These are phyloP conservation scores for Rhodotorula sp. DNA, from an alignment of 1,284 basidiomycete species.

Conservation along the genomic window DNA sequence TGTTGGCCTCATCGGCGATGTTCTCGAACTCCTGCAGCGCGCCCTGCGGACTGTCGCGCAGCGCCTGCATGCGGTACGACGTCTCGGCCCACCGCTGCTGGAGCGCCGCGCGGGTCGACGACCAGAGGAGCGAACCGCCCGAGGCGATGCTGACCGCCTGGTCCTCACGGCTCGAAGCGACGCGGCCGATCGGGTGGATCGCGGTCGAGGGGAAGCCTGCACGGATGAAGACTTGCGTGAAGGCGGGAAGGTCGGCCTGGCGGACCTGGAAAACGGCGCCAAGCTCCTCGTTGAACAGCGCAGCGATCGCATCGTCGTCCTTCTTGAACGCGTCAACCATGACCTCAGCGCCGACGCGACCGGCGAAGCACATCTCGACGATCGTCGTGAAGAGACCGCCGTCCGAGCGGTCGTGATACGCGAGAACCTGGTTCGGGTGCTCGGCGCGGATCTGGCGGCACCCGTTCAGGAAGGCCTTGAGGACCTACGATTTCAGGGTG, in stretches of 20 bases:
- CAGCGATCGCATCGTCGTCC: conserved; percentile 62
- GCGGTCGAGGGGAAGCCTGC: conserved; percentile 71
- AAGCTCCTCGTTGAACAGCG: conserved; percentile 94
- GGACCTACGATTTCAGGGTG: not conserved
- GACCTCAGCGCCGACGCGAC: conserved; percentile 73
- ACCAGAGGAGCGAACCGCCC: conserved; percentile 63
- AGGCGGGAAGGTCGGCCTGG: conserved; percentile 56
- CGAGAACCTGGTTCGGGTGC: conserved; percentile 70
- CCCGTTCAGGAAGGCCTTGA: conserved; percentile 14
- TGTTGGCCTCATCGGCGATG: conserved; percentile 66
- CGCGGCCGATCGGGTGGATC: conserved; percentile 74
- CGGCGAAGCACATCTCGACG: conserved; percentile 96
- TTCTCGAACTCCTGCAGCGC: conserved; percentile 82
- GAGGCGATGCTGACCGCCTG: conserved; percentile 67
- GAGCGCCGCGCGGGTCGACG: conserved; percentile 67
- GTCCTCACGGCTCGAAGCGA: conserved; percentile 60
- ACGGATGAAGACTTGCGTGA: conserved; percentile 66
- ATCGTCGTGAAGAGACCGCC: conserved; percentile 90
- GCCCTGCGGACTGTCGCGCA: conserved; percentile 78
- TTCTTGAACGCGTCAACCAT: conserved; percentile 59
- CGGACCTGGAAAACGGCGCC: conserved; percentile 89
- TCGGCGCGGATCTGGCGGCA: conserved; percentile 59
- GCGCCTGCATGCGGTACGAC: conserved; percentile 83
- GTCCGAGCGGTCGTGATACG: conserved; percentile 97
- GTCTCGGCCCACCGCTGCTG: conserved; percentile 93